Evolutionary conservation across 192 early-diverging fungal genomes (phyloP).

Genomic region (Backusella circina): DNA sequence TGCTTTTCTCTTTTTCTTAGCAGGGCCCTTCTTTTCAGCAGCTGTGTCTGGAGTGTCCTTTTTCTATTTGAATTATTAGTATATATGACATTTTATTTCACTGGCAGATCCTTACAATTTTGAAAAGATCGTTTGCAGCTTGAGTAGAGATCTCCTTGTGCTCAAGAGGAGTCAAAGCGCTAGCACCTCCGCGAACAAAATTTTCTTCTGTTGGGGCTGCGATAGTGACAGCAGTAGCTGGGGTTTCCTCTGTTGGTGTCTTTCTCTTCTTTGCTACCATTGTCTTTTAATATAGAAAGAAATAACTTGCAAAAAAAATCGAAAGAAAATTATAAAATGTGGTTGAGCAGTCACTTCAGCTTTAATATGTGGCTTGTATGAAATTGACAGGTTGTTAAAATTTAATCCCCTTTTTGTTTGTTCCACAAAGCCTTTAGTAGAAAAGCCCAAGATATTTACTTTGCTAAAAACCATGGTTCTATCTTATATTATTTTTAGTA

Average conservation of each 20-base stretch:
- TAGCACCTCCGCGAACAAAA: constrained; percentile 85
- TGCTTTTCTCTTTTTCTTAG: constrained; percentile 55
- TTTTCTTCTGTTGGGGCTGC: constrained; percentile 50
- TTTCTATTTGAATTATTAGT: not conserved
- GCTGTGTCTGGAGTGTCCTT: constrained; percentile 17
- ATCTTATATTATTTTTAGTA: too few species aligned
- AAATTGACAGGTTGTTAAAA: not conserved
- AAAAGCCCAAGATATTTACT: not conserved
- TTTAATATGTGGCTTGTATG: not conserved
- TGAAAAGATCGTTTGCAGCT: constrained; percentile 70
- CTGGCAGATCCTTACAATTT: constrained; percentile 16
- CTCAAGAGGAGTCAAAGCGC: constrained; percentile 79
- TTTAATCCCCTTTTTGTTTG: not conserved
- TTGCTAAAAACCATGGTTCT: not conserved
- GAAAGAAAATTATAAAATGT: not conserved
- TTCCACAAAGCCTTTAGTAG: not conserved
- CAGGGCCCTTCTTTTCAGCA: constrained; percentile 36
- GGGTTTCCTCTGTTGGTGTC: constrained; percentile 6
- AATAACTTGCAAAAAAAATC: constrained; percentile 4
- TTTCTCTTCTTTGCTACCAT: constrained; percentile 20
- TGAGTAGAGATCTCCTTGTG: constrained; percentile 73
- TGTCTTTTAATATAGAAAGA: not conserved
- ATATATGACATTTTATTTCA: not conserved
- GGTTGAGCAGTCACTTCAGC: not conserved
- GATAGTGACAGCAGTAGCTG: constrained; percentile 18